These are phyloP conservation scores for Fusarium citri DNA, from an alignment of 2,329 filamentous ascomycete genomes.

Conservation along the genomic window DNA sequence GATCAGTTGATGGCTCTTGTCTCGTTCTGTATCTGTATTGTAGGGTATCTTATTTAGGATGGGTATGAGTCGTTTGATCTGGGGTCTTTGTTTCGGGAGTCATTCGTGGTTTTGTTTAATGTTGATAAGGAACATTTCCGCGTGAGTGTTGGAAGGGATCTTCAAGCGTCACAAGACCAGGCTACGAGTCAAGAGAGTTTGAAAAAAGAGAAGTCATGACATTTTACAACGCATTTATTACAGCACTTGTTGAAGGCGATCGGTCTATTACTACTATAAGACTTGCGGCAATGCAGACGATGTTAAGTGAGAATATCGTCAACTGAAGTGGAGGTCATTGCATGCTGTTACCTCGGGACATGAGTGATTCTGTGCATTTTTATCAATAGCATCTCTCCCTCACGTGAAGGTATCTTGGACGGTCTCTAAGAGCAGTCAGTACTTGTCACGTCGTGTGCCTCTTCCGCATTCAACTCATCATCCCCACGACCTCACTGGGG, in stretches of 20 bases:
- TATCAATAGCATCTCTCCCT: slow-evolving; percentile 16
- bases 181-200: slow-evolving; percentile 17
- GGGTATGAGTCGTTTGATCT: slow-evolving; percentile 29
- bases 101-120: slow-evolving; percentile 21
- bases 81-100: slow-evolving; percentile 12
- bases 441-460: slow-evolving; percentile 39
- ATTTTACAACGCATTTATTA: neutral
- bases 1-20: slow-evolving; percentile 32
- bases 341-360: neutral
- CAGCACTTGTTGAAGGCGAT: neutral
- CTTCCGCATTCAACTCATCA: slow-evolving; percentile 18
- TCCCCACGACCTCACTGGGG: slow-evolving; percentile 7
- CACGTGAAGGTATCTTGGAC: slow-evolving; percentile 36
- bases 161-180: slow-evolving; percentile 33
- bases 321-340: neutral
- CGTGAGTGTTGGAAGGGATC: slow-evolving; percentile 19
- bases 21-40: neutral
- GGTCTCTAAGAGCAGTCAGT: slow-evolving; percentile 5
- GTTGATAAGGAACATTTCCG: slow-evolving; percentile 2
- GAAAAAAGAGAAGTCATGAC: neutral
- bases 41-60: neutral
- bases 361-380: slow-evolving; percentile 16
- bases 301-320: slow-evolving; percentile 4
- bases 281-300: neutral
- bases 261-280: neutral